These are phyloP conservation scores for Macroventuria anomochaeta DNA, from an alignment of 2,329 filamentous ascomycete genomes.

Conservation along the genomic window DNA sequence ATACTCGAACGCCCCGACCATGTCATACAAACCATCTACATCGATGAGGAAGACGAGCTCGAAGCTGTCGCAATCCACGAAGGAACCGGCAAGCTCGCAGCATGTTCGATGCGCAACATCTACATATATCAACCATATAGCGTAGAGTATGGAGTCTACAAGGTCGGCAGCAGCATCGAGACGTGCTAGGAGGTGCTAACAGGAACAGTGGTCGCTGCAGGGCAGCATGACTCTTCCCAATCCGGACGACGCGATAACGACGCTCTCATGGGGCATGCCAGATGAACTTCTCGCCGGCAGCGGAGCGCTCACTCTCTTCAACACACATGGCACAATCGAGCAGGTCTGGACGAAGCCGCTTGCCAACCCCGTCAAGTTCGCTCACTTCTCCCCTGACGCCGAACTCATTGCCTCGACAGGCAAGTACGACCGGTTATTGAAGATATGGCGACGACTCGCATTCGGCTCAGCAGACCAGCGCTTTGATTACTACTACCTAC, in stretches of 20 bases:
- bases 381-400: conserved; percentile 84
- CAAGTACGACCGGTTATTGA: conserved; percentile 79
- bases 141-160: conserved; percentile 72
- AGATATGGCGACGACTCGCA: conserved; percentile 88
- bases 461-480: conserved; percentile 83
- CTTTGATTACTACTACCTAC: conserved; percentile 89
- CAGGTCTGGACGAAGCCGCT: conserved; percentile 77
- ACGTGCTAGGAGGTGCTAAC: conserved; percentile 29
- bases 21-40: conserved; percentile 89
- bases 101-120: conserved; percentile 69
- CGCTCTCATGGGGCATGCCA: conserved; percentile 84
- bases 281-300: conserved; percentile 86
- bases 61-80: conserved; percentile 84
- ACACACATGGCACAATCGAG: conserved; percentile 58
- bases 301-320: conserved; percentile 73
- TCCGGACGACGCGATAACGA: conserved; percentile 58
- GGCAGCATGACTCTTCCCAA: conserved; percentile 60
- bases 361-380: conserved; percentile 75
- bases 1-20: conserved; percentile 77
- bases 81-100: conserved; percentile 81
- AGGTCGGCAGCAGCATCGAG: conserved; percentile 60
- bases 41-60: conserved; percentile 73
- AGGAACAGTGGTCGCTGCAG: conserved; percentile 65
- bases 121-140: conserved; percentile 81
- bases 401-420: conserved; percentile 84